Conservation (phyloP, 345 rosid genomes). For the Gynandropsis gynandra region DNA sequence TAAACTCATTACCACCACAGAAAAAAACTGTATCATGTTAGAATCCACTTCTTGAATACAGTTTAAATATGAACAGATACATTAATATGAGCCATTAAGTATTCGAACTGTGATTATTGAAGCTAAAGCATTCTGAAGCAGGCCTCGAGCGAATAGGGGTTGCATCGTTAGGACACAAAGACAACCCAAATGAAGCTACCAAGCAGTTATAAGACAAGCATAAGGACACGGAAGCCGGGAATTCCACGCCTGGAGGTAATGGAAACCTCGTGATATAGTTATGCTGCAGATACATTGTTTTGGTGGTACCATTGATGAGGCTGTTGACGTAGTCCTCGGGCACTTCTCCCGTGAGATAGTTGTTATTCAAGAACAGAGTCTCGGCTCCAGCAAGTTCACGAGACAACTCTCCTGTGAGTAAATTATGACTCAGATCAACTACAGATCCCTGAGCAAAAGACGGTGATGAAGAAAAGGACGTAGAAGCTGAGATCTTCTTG, state of each 20-base stretch:
- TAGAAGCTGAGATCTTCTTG: slow-evolving; percentile 21
- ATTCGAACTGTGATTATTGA: slow-evolving; percentile 29
- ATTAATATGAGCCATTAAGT: slow-evolving; percentile 15
- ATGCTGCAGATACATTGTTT: slow-evolving; percentile 65
- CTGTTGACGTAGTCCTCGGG: slow-evolving; percentile 54
- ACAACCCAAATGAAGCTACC: slow-evolving; percentile 46
- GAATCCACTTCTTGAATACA: too few relatives aligned
- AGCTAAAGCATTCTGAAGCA: slow-evolving; percentile 45
- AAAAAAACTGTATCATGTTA: too few relatives aligned
- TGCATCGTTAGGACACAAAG: slow-evolving; percentile 50
- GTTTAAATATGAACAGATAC: too few relatives aligned
- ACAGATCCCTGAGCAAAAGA: slow-evolving; percentile 49
- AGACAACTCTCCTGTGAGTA: slow-evolving; percentile 47
- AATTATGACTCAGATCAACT: slow-evolving; percentile 73
- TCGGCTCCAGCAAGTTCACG: slow-evolving; percentile 50
- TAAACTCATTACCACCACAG: too few relatives aligned
- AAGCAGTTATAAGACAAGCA: slow-evolving; percentile 85
- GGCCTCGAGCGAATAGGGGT: slow-evolving; percentile 54
- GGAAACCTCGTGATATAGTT: slow-evolving; percentile 61
- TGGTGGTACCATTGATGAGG: slow-evolving; percentile 39
- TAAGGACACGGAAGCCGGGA: slow-evolving; percentile 53
- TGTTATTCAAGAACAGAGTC: slow-evolving; percentile 58
- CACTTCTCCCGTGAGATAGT: slow-evolving; percentile 52
- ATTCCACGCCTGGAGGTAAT: slow-evolving; percentile 26
- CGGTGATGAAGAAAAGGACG: background rate